phyloP scores from a whole-genome alignment of 2,329 filamentous ascomycete genomes.

The Teratosphaeria pseudoeucalypti region DNA sequence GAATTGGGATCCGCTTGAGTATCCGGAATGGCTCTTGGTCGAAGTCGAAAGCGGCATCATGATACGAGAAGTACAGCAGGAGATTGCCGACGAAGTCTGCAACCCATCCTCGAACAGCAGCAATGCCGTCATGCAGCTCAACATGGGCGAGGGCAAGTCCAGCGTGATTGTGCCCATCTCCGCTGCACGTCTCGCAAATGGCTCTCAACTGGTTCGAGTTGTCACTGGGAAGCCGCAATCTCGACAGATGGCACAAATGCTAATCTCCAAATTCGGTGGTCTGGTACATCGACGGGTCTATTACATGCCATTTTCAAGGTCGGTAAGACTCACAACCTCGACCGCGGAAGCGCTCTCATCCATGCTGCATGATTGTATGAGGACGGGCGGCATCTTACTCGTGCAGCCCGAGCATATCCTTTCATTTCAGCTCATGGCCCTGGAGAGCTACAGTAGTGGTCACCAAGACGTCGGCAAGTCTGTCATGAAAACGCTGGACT shows the following conservation, averaged over 20 bases:
- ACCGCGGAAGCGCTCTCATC: conserved; percentile 26
- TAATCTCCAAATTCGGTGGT: conserved; percentile 46
- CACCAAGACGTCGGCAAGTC: conserved; percentile 30
- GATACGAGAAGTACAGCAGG: conserved; percentile 51
- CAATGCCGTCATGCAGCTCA: conserved; percentile 54
- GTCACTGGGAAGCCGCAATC: conserved; percentile 48
- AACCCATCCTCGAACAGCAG: conserved; percentile 32
- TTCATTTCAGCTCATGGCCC: conserved; percentile 53
- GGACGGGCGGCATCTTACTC: conserved; percentile 44
- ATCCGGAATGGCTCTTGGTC: conserved; percentile 55
- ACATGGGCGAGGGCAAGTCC: conserved; percentile 63
- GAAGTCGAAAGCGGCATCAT: conserved; percentile 56
- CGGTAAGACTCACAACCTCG: conserved; percentile 27
- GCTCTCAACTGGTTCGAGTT: conserved; percentile 40
- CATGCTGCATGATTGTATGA: conserved; percentile 34
- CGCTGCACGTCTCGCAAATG: conserved; percentile 33
- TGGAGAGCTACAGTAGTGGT: conserved; percentile 45
- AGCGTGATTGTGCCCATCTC: conserved; percentile 60
- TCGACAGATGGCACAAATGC: conserved; percentile 46
- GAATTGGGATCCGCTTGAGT: conserved; percentile 45
- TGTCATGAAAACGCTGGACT: conserved; percentile 44
- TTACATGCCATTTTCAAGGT: conserved; percentile 50
- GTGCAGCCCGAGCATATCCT: conserved; percentile 54
- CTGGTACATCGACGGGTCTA: conserved; percentile 44
- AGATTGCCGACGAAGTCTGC: conserved; percentile 53